A percentile compares a stretch with the other conserved stretches of the same genome.
These are phyloP conservation scores for Aspergillus coremiiformis DNA, from an alignment of 495 filamentous ascomycete species.

Conservation along the genomic window DNA sequence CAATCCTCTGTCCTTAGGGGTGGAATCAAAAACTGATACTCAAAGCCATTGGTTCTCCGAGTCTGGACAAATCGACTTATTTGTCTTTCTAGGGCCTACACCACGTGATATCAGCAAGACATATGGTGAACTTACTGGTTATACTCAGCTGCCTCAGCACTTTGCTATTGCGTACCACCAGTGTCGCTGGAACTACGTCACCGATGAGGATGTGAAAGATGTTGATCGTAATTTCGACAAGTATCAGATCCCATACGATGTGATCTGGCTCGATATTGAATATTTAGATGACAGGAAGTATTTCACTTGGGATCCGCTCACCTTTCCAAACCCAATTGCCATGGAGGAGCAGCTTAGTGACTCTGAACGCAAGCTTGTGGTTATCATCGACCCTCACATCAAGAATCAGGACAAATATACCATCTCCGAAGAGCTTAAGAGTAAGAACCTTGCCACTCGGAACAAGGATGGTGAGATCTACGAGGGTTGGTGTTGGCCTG, in stretches of 20 bases:
- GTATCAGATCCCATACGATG: conserved; percentile 89
- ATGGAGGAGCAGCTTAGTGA: conserved; percentile 83
- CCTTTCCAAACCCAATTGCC: conserved; percentile 73
- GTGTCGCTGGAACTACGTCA: conserved; percentile 98
- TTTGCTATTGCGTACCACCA: conserved; percentile 94
- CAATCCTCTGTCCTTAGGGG: conserved; percentile 72
- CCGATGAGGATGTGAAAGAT: conserved; percentile 91
- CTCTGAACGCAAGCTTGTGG: conserved; percentile 82
- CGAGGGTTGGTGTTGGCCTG: conserved; percentile 98
- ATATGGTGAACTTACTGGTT: conserved; percentile 92
- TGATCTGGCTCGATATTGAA: conserved; percentile 97
- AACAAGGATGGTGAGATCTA: conserved; percentile 87
- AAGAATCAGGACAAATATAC: conserved; percentile 78
- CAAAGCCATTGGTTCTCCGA: conserved; percentile 98
- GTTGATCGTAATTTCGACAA: conserved; percentile 96
- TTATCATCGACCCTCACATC: conserved; percentile 95
- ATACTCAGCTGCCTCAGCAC: conserved; percentile 78
- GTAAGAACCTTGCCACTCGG: conserved; percentile 70
- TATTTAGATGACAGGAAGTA: conserved; percentile 95
- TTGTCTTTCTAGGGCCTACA: conserved; percentile 85
- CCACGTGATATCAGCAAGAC: conserved; percentile 70
- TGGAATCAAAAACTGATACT: conserved; percentile 60
- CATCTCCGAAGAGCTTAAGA: conserved; percentile 72
- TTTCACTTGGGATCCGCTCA: conserved; percentile 89
- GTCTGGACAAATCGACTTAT: conserved; percentile 79